These are phyloP conservation scores for Epichloe typhina DNA, from an alignment of 2,329 filamentous ascomycete species.

Conservation along the genomic window DNA sequence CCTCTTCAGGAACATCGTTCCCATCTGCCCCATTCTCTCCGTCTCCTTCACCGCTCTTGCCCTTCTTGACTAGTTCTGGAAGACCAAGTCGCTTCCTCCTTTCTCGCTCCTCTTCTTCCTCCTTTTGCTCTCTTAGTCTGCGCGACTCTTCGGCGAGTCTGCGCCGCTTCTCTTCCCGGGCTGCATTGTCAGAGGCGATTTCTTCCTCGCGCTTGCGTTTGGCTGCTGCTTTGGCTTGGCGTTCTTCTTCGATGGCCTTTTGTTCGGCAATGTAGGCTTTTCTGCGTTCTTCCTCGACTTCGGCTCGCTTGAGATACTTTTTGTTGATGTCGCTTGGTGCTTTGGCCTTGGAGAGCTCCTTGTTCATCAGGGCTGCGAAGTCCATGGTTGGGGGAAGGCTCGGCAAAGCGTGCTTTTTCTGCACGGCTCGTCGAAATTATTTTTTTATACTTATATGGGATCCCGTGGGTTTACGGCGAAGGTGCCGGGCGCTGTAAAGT, in stretches of 20 bases:
- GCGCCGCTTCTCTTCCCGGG: conserved; percentile 69
- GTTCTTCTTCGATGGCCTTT: conserved; percentile 56
- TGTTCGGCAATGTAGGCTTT: conserved; percentile 75
- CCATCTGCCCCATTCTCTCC: conserved; percentile 30
- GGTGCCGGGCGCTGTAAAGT: too few relatives aligned
- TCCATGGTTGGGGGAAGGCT: conserved; percentile 51
- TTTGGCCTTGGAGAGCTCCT: conserved; percentile 79
- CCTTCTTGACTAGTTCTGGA: conserved; percentile 48
- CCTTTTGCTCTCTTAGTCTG: conserved; percentile 55
- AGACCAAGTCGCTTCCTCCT: conserved; percentile 67
- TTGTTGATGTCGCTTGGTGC: conserved; percentile 34
- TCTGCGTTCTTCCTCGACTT: conserved; percentile 71
- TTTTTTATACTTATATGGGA: too few relatives aligned
- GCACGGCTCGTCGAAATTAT: background rate
- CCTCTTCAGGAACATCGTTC: conserved; percentile 58
- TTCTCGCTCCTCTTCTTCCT: conserved; percentile 57
- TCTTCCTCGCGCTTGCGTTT: conserved; percentile 90
- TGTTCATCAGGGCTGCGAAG: conserved; percentile 86
- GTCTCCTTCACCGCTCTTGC: conserved; percentile 24
- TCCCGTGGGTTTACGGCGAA: background rate
- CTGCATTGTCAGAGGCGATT: conserved; percentile 52
- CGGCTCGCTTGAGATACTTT: conserved; percentile 77
- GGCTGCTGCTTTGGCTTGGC: conserved; percentile 52
- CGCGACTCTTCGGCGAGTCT: conserved; percentile 71
- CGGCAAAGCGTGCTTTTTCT: background rate